Percentiles rank a stretch among this genome's conserved stretches.
phyloP scores from a whole-genome alignment of 1,139 yeast species.

The Yamadazyma dendronema region DNA sequence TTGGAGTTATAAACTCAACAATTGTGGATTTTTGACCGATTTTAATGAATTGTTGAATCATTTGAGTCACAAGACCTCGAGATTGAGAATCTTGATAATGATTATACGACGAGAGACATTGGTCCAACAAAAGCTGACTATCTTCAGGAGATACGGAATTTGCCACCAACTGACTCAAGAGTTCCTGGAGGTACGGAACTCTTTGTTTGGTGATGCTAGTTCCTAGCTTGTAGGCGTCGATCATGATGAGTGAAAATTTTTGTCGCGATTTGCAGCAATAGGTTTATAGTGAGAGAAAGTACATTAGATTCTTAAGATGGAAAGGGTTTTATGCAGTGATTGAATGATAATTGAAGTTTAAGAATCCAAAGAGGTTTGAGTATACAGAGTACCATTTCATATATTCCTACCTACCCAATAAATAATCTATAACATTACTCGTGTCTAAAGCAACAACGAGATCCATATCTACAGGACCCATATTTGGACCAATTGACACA shows the following conservation, averaged over 20 bases:
- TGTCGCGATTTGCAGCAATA: not conserved
- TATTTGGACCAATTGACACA: conserved; percentile 85
- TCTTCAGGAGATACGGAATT: conserved; percentile 6
- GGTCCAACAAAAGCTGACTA: conserved; percentile 24
- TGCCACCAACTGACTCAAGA: conserved; percentile 11
- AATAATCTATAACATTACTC: conserved; percentile 10
- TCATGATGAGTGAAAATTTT: conserved; percentile 6
- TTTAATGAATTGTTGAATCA: conserved; percentile 5
- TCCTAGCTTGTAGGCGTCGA: conserved; percentile 9
- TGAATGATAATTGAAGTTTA: too few relatives aligned
- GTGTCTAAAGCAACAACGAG: conserved; percentile 89
- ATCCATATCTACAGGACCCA: conserved; percentile 86
- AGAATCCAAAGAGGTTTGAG: too few relatives aligned
- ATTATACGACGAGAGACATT: conserved; percentile 42
- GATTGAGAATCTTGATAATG: conserved; percentile 53
- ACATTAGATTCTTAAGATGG: too few relatives aligned
- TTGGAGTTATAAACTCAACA: conserved; percentile 37
- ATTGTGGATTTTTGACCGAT: conserved; percentile 19
- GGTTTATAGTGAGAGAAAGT: not conserved
- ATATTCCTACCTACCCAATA: conserved; percentile 6
- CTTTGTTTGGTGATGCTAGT: conserved; percentile 34
- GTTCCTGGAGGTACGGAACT: conserved; percentile 25
- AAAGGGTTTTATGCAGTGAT: too few relatives aligned
- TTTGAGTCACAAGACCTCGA: conserved; percentile 31
- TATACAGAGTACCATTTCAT: not conserved